phyloP scores from a whole-genome alignment of 352 stramenopile species.

The Globisporangium apiculatum region DNA sequence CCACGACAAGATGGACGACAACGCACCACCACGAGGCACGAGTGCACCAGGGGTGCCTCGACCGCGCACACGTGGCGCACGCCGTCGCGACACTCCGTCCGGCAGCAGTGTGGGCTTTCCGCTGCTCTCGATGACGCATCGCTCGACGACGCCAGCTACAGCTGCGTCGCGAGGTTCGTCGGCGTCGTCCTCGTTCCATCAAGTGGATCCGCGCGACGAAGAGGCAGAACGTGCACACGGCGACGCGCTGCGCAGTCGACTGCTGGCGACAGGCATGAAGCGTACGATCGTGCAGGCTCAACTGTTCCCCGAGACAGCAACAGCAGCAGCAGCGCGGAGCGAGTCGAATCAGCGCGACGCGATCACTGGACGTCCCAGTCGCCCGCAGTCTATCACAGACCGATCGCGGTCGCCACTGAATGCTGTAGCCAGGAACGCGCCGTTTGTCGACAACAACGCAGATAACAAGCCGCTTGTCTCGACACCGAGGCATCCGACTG shows the following conservation, averaged over 20 bases:
- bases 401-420: no score
- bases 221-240: constrained; percentile 4
- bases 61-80: constrained; percentile 25
- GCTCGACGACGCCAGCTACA: neutral
- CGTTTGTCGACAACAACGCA: neutral
- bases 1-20: constrained; percentile 1
- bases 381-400: neutral
- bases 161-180: neutral
- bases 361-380: neutral
- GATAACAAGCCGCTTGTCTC: constrained; percentile 24
- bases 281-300: constrained; percentile 47
- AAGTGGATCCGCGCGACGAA: constrained; percentile 3
- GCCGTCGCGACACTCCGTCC: constrained; percentile 11
- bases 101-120: constrained; percentile 11
- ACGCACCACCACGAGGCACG: neutral
- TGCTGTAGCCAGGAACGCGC: no score
- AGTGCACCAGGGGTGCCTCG: constrained; percentile 11
- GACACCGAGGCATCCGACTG: constrained; percentile 19
- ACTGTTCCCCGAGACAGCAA: constrained; percentile 24
- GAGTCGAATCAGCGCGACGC: constrained; percentile 13
- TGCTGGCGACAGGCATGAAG: constrained; percentile 56
- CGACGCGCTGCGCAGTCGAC: constrained; percentile 24
- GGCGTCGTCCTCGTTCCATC: neutral
- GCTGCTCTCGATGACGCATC: constrained; percentile 7
- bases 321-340: neutral